Conservation (phyloP, 768 basidiomycete species). For the Hericium coralloides region DNA sequence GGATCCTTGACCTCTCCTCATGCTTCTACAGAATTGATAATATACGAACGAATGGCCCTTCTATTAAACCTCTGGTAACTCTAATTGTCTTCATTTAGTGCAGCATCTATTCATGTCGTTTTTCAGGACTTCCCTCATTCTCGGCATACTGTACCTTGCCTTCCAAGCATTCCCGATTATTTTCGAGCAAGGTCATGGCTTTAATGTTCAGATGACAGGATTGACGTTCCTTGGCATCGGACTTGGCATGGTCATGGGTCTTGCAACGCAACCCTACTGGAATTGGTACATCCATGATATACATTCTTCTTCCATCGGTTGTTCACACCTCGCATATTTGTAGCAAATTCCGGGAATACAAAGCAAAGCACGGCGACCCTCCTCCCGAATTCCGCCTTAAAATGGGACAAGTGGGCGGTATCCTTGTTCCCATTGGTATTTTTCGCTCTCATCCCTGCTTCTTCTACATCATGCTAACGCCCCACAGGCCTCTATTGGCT, state of each 20-base stretch:
- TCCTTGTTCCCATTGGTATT: constrained; percentile 52
- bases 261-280: constrained; percentile 37
- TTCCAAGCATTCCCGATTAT: constrained; percentile 53
- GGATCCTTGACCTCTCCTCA: background rate
- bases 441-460: background rate
- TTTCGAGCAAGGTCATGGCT: constrained; percentile 39
- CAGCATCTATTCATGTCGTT: no score
- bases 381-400: constrained; percentile 61
- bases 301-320: no score
- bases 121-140: constrained; percentile 24
- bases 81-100: background rate
- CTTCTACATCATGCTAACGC: background rate
- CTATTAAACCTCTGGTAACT: constrained; percentile 60
- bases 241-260: constrained; percentile 32
- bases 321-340: background rate
- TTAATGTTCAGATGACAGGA: constrained; percentile 41
- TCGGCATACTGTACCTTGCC: constrained; percentile 39
- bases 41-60: constrained; percentile 67
- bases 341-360: constrained; percentile 31
- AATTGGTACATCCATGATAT: constrained; percentile 21
- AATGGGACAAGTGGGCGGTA: constrained; percentile 58
- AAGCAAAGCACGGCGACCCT: constrained; percentile 31
- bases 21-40: constrained; percentile 39
- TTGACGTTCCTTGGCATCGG: constrained; percentile 48
- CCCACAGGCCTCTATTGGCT: constrained; percentile 39